phyloP scores from a whole-genome alignment of 331 rosid genomes.

The Prunus yedoensis region DNA sequence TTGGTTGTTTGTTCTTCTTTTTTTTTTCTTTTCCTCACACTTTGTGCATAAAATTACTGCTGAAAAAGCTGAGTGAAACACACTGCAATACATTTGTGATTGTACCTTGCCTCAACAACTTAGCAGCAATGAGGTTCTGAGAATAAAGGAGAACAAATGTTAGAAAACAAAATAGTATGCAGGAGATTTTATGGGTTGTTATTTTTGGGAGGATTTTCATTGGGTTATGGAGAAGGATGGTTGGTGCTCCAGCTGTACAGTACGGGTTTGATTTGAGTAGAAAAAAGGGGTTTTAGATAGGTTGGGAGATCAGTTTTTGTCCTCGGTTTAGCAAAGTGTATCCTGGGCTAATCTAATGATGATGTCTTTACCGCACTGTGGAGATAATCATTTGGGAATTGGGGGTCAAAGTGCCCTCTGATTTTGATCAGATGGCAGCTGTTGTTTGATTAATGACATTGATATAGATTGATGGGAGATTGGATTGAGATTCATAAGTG shows the following conservation, averaged over 20 bases:
- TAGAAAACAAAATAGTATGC: too few relatives aligned
- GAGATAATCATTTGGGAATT: conserved; percentile 17
- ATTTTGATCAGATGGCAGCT: conserved; percentile 32
- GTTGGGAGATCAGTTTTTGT: conserved; percentile 41
- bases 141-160: too few relatives aligned
- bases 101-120: conserved; percentile 34
- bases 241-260: conserved; percentile 62
- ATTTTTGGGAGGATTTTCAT: conserved; percentile 38
- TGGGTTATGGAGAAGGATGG: conserved; percentile 24
- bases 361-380: conserved; percentile 37
- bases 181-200: conserved; percentile 21
- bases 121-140: conserved; percentile 20
- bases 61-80: conserved; percentile 59
- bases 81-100: conserved; percentile 18
- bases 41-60: conserved; percentile 60
- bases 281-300: conserved; percentile 51
- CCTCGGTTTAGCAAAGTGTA: conserved; percentile 29
- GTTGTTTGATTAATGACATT: conserved; percentile 19
- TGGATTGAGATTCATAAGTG: neutral
- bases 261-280: conserved; percentile 44
- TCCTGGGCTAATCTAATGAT: conserved; percentile 44
- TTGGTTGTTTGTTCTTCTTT: neutral
- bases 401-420: conserved; percentile 21
- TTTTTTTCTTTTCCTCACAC: conserved; percentile 28
- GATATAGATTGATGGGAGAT: conserved; percentile 14